Evolutionary conservation across 306 rosid genomes (phyloP), one percentile per base, ranked within the genome.

Genomic region (Vachellia collinsii): DNA sequence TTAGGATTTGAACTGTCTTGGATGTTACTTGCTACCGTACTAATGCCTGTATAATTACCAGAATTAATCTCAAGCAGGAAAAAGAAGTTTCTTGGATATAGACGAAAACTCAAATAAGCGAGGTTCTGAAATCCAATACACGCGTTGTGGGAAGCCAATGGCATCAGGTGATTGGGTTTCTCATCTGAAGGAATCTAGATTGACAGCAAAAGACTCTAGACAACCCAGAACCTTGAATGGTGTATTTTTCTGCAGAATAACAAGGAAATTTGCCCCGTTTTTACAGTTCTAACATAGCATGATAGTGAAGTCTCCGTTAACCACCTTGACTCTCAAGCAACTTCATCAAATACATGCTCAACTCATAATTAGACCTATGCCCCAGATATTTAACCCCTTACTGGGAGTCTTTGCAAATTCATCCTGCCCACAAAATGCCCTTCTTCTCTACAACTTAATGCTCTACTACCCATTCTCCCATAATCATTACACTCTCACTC

Each of bases 401-500:
- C 70, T 92, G 0, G 82, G 91, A 29, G 16, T 65, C 25, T 84
- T 94, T 0, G 67, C 77, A 16, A 82, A 82, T 2, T 94, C 97
- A 17, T 22, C 64, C 29, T 29, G 61, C 59, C 88, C 91, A 48
- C 78, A 76, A 79, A 83, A 88, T 89, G 89, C 88, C 9, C 62
- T 94, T 75, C 77, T 88, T 58, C 90, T 92, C 81, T 91, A 83
- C 86, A 91, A 94, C 72, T 89, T 87, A 84, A 91, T 92, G 92
- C 90, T 91, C 68, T 81, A 37, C 59, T 59, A 77, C 80, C 90
- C 92, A 79, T 66, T 75, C 14, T 84, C 89, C 71, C 87, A 94
- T 73, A 91, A 91, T 43, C 92, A 94, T 64, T 94, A 87, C 87
- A 87, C 97, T 70, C 91, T 90, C 91, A 90, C 93, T 17, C 82